A percentile compares a stretch with the other conserved stretches of the same genome.
Evolutionary conservation across 2,329 filamentous ascomycete species (phyloP).

Genomic region (Ascochyta rabiei): DNA sequence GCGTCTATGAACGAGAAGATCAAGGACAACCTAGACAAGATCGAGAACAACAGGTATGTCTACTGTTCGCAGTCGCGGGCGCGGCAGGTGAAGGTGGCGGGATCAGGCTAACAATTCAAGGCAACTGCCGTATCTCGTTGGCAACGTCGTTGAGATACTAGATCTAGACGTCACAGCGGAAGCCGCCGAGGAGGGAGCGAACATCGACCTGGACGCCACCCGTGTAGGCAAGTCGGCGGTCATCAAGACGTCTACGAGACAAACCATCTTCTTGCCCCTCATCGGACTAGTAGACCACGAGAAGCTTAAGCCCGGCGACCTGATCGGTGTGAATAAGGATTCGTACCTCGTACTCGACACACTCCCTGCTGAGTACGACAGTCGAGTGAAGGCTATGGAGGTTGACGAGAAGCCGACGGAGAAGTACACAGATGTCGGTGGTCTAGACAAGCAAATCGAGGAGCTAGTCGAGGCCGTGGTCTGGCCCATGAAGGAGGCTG

Average conservation of each 20-base stretch:
- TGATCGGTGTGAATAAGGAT: slow-evolving; percentile 99
- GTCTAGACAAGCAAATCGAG: slow-evolving; percentile 97
- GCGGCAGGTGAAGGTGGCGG: neutral
- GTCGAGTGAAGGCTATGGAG: slow-evolving; percentile 99
- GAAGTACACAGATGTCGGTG: slow-evolving; percentile 98
- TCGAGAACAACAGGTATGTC: slow-evolving; percentile 92
- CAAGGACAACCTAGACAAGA: slow-evolving; percentile 98
- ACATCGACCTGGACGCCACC: slow-evolving; percentile 96
- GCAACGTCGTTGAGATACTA: slow-evolving; percentile 96
- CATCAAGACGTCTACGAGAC: slow-evolving; percentile 98
- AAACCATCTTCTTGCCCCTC: slow-evolving; percentile 97
- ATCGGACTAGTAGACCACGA: slow-evolving; percentile 97
- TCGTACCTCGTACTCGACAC: slow-evolving; percentile 98
- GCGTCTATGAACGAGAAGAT: slow-evolving; percentile 97
- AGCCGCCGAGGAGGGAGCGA: slow-evolving; percentile 95
- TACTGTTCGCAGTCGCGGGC: neutral
- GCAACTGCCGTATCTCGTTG: slow-evolving; percentile 96
- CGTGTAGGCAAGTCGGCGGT: slow-evolving; percentile 97
- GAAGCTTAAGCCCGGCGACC: slow-evolving; percentile 90
- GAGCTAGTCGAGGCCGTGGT: slow-evolving; percentile 98
- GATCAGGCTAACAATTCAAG: slow-evolving; percentile 54
- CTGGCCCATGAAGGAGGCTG: slow-evolving; percentile 99
- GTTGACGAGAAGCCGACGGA: slow-evolving; percentile 99
- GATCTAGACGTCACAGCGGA: slow-evolving; percentile 96
- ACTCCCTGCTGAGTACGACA: slow-evolving; percentile 96